These are phyloP conservation scores for Gaeumannomyces tritici DNA, from an alignment of 2,329 filamentous ascomycete genomes.

Conservation along the genomic window DNA sequence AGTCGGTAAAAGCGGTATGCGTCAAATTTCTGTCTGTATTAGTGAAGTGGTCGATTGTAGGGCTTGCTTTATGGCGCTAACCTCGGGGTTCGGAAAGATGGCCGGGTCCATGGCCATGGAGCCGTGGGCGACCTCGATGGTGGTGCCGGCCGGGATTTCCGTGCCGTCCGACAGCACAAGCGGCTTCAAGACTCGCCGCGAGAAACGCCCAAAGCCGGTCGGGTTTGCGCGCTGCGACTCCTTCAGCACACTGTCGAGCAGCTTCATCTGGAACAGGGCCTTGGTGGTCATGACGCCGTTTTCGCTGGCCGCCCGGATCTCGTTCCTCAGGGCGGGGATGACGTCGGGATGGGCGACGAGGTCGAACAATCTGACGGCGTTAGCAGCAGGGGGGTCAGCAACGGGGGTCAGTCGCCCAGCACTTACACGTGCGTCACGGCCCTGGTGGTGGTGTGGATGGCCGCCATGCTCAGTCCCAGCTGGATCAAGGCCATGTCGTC, in stretches of 20 bases:
- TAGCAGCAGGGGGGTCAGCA: background rate
- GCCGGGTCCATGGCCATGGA: background rate
- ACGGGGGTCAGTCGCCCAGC: background rate
- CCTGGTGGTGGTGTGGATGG: constrained; percentile 39
- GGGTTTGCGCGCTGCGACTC: constrained; percentile 25
- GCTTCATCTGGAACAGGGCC: constrained; percentile 25
- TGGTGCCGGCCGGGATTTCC: constrained; percentile 27
- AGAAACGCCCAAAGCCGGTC: constrained; percentile 5
- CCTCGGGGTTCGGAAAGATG: background rate
- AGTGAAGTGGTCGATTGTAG: too few relatives aligned
- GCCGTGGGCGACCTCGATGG: background rate
- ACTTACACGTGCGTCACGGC: constrained; percentile 14
- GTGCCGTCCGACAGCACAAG: constrained; percentile 32
- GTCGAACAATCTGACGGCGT: constrained; percentile 23
- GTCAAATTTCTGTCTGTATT: constrained; percentile 27
- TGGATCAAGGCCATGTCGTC: constrained; percentile 18
- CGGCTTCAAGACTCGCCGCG: constrained; percentile 31
- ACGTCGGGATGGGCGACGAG: constrained; percentile 39
- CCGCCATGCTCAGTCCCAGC: constrained; percentile 33
- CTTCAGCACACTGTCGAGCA: constrained; percentile 31
- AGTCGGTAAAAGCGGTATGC: constrained; percentile 36
- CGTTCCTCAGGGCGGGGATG: constrained; percentile 38
- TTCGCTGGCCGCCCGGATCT: constrained; percentile 29
- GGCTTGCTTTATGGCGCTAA: background rate
- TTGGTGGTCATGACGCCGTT: constrained; percentile 15